Evolutionary conservation across 2,329 filamentous ascomycete genomes (phyloP).

Genomic region (Pseudogymnoascus sp.): DNA sequence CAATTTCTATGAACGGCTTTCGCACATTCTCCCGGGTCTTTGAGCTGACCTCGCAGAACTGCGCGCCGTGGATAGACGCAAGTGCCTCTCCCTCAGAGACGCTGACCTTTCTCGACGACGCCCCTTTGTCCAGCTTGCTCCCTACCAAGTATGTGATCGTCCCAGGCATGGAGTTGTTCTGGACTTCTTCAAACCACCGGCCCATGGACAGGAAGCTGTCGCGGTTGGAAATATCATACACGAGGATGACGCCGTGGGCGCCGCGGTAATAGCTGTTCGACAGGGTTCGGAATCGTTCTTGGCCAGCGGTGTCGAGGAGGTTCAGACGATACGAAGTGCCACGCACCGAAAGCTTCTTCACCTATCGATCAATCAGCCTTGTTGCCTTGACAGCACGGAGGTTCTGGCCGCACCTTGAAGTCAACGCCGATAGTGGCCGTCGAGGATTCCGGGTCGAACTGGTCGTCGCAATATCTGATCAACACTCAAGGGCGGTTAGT

Average conservation of each 20-base stretch:
- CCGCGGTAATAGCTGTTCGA: constrained; percentile 93
- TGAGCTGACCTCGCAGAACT: constrained; percentile 46
- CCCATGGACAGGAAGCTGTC: constrained; percentile 45
- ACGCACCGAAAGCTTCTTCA: constrained; percentile 44
- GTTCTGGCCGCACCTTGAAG: constrained; percentile 37
- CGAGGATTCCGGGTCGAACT: constrained; percentile 46
- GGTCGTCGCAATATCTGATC: constrained; percentile 47
- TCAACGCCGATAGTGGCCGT: constrained; percentile 50
- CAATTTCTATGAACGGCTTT: constrained; percentile 43
- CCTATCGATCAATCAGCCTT: constrained; percentile 26
- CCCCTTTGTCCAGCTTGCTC: constrained; percentile 42
- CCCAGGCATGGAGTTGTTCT: constrained; percentile 39
- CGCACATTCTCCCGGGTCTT: constrained; percentile 45
- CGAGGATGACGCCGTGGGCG: constrained; percentile 86
- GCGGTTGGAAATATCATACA: constrained; percentile 78
- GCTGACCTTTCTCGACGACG: constrained; percentile 36
- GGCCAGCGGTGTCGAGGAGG: constrained; percentile 79
- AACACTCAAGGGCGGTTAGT: constrained; percentile 33
- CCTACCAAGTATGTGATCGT: constrained; percentile 45
- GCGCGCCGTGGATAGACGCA: constrained; percentile 37
- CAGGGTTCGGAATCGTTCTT: constrained; percentile 90
- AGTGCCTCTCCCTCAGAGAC: constrained; percentile 40
- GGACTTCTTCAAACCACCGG: constrained; percentile 46
- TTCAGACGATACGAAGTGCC: constrained; percentile 44
- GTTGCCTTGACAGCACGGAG: neutral